Evolutionary conservation across 148 eudicot genomes (phyloP).

Genomic region (Euryodendron excelsum): DNA sequence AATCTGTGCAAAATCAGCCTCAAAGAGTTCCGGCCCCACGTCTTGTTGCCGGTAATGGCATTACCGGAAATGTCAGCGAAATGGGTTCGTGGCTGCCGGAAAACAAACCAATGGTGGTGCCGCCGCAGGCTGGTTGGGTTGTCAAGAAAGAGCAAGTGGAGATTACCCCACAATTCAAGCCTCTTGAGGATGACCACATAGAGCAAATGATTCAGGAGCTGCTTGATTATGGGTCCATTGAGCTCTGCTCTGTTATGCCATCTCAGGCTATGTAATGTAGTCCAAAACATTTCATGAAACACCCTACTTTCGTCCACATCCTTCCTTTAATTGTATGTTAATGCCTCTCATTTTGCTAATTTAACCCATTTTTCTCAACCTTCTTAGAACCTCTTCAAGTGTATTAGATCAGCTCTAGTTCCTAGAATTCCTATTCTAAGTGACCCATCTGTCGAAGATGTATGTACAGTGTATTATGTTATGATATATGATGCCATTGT

Average conservation of each 20-base stretch:
- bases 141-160: not conserved
- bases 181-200: constrained; percentile 57
- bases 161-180: constrained; percentile 16
- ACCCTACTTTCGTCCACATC: no score
- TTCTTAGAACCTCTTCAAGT: not conserved
- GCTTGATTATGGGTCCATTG: constrained; percentile 64
- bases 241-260: constrained; percentile 18
- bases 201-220: constrained; percentile 75
- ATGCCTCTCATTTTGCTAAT: constrained; percentile 15
- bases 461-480: not conserved
- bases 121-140: constrained; percentile 17
- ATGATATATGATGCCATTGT: not conserved
- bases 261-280: not conserved
- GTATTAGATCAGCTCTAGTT: constrained; percentile 5
- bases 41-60: not conserved
- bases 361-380: constrained; percentile 21
- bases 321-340: no score
- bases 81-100: constrained; percentile 22
- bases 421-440: constrained; percentile 25
- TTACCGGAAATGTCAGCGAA: constrained; percentile 6
- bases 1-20: constrained; percentile 37
- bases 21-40: constrained; percentile 12
- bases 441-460: constrained; percentile 13
- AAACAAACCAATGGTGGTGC: constrained; percentile 15
- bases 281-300: not conserved